A percentile compares a stretch with the other conserved stretches of the same genome.
phyloP scores from a whole-genome alignment of 2,329 filamentous ascomycete species.

The Fusarium paranaense region DNA sequence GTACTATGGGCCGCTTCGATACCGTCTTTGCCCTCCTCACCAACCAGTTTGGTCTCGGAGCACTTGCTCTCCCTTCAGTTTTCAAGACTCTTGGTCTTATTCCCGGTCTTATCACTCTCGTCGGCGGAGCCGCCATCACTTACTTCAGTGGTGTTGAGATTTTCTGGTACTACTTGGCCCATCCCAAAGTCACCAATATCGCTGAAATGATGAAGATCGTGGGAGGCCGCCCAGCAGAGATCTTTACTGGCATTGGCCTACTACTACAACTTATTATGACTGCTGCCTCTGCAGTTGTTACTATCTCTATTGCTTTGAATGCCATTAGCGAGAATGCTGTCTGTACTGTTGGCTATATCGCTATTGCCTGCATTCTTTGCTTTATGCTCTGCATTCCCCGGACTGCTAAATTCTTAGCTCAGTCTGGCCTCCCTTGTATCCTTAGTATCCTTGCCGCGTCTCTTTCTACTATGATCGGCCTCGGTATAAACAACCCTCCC shows the following conservation, averaged over 20 bases:
- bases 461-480: slow-evolving; percentile 37
- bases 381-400: slow-evolving; percentile 71
- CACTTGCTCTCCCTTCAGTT: slow-evolving; percentile 17
- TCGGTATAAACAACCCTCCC: slow-evolving; percentile 26
- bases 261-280: slow-evolving; percentile 22
- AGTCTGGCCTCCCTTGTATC: slow-evolving; percentile 33
- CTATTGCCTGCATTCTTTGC: slow-evolving; percentile 68
- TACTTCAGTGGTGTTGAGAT: slow-evolving; percentile 23
- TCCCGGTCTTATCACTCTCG: slow-evolving; percentile 19
- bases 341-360: slow-evolving; percentile 73
- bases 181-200: slow-evolving; percentile 20
- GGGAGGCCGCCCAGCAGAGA: slow-evolving; percentile 21
- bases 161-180: slow-evolving; percentile 16
- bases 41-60: slow-evolving; percentile 24
- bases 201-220: slow-evolving; percentile 27
- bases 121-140: slow-evolving; percentile 11
- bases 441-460: slow-evolving; percentile 37
- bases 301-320: slow-evolving; percentile 73
- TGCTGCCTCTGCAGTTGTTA: slow-evolving; percentile 67
- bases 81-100: slow-evolving; percentile 24
- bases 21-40: slow-evolving; percentile 28
- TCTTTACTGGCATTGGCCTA: slow-evolving; percentile 14
- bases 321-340: slow-evolving; percentile 69
- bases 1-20: slow-evolving; percentile 20
- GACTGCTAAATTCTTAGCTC: slow-evolving; percentile 60